phyloP scores from a whole-genome alignment of 441 rosid species.

The Brassica hybrid region DNA sequence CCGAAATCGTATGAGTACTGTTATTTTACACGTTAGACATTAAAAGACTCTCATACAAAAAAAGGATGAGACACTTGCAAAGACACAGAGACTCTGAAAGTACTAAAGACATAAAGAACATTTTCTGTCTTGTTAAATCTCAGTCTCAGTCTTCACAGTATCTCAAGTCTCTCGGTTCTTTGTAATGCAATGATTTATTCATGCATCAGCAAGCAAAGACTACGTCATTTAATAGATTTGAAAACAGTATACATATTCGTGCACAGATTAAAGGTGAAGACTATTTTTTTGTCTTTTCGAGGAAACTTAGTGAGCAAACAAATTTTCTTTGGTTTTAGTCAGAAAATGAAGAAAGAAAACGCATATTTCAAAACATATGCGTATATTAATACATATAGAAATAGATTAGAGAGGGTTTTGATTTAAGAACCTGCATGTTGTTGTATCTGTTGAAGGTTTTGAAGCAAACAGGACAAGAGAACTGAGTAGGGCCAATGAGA shows the following conservation, averaged over 20 bases:
- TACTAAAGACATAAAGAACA: conserved; percentile 65
- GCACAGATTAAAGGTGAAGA: conserved; percentile 31
- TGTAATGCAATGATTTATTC: conserved; percentile 51
- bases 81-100: conserved; percentile 69
- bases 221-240: conserved; percentile 39
- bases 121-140: conserved; percentile 75
- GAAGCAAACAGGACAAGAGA: conserved; percentile 98
- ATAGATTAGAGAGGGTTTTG: conserved; percentile 24
- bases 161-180: conserved; percentile 58
- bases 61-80: conserved; percentile 44
- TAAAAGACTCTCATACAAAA: conserved; percentile 28
- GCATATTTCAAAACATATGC: conserved; percentile 1
- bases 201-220: conserved; percentile 37
- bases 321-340: conserved; percentile 28
- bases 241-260: conserved; percentile 24
- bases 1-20: conserved; percentile 37
- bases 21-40: conserved; percentile 44
- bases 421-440: conserved; percentile 85
- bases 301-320: conserved; percentile 33
- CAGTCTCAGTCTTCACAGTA: conserved; percentile 50
- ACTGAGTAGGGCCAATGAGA: conserved; percentile 96
- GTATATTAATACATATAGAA: conserved; percentile 1
- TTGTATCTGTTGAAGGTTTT: conserved; percentile 97
- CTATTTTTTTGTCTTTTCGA: conserved; percentile 31
- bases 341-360: conserved; percentile 20